Percentiles rank a stretch among this genome's conserved stretches.
Conservation (phyloP, 768 basidiomycete species). For the Ramaria sp. region DNA sequence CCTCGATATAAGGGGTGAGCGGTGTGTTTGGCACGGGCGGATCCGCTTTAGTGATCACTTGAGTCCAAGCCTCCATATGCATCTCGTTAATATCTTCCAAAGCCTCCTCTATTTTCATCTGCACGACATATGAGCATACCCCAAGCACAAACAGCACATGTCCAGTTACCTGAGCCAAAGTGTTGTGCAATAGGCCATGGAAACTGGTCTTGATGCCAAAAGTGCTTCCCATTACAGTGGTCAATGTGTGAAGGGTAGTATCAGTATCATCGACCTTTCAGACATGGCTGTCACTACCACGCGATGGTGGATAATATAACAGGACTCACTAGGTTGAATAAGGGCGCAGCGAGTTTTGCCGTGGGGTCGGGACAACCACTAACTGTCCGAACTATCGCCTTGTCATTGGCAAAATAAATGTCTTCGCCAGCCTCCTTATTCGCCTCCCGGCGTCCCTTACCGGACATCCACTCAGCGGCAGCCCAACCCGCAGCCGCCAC, state of each 20-base stretch:
- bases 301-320: conserved; percentile 2
- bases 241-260: conserved; percentile 56
- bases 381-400: conserved; percentile 53
- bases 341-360: conserved; percentile 51
- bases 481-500: conserved; percentile 72
- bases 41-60: conserved; percentile 63
- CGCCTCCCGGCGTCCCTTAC: conserved; percentile 53
- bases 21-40: conserved; percentile 66
- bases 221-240: conserved; percentile 52
- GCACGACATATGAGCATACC: neutral
- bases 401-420: conserved; percentile 60
- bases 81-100: conserved; percentile 81
- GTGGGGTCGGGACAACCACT: conserved; percentile 43
- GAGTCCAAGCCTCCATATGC: conserved; percentile 73
- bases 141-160: conserved; percentile 1
- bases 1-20: conserved; percentile 71
- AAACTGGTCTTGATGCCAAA: conserved; percentile 79
- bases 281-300: neutral
- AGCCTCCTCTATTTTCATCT: conserved; percentile 58
- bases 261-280: conserved; percentile 65
- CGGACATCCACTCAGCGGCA: conserved; percentile 64
- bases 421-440: conserved; percentile 55
- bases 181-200: conserved; percentile 58
- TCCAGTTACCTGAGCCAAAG: conserved; percentile 48
- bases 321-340: conserved; percentile 68